phyloP scores from a whole-genome alignment of 2,329 filamentous ascomycete species.

The Penicillium sp. region DNA sequence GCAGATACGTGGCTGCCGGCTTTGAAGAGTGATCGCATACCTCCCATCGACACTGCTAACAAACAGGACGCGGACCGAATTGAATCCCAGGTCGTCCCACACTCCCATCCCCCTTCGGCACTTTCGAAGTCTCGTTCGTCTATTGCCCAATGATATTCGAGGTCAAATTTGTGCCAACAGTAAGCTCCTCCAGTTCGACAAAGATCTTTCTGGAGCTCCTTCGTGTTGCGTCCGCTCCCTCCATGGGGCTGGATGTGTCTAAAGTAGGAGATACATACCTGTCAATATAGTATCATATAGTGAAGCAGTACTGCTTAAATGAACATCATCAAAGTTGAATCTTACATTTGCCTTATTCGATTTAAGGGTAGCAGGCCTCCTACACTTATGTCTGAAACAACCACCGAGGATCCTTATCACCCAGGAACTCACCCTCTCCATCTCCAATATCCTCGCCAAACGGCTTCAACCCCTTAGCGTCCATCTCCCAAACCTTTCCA shows the following conservation, averaged over 20 bases:
- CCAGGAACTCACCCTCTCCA: conserved; percentile 55
- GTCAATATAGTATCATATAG: not conserved
- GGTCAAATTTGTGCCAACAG: conserved; percentile 48
- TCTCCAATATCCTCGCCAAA: conserved; percentile 49
- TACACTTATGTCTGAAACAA: conserved; percentile 59
- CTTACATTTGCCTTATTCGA: too few relatives aligned
- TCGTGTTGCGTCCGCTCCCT: conserved; percentile 45
- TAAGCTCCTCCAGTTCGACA: conserved; percentile 30
- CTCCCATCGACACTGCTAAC: not conserved
- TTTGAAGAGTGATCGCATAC: not conserved
- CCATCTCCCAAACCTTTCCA: conserved; percentile 50
- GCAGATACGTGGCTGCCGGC: not conserved
- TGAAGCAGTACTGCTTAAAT: not conserved
- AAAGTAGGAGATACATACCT: conserved; percentile 45
- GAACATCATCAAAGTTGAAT: not conserved
- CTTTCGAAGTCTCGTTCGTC: conserved; percentile 48
- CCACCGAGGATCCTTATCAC: conserved; percentile 66
- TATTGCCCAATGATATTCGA: conserved; percentile 43
- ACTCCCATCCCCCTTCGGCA: conserved; percentile 26
- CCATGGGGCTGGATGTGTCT: conserved; percentile 44
- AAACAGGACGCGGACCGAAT: not conserved
- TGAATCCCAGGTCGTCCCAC: not conserved
- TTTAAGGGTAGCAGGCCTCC: too few relatives aligned
- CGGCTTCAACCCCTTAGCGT: conserved; percentile 32
- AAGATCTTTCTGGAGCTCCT: conserved; percentile 33